These are phyloP conservation scores for Colletotrichum cereale DNA, from an alignment of 2,329 filamentous ascomycete genomes.

Conservation along the genomic window DNA sequence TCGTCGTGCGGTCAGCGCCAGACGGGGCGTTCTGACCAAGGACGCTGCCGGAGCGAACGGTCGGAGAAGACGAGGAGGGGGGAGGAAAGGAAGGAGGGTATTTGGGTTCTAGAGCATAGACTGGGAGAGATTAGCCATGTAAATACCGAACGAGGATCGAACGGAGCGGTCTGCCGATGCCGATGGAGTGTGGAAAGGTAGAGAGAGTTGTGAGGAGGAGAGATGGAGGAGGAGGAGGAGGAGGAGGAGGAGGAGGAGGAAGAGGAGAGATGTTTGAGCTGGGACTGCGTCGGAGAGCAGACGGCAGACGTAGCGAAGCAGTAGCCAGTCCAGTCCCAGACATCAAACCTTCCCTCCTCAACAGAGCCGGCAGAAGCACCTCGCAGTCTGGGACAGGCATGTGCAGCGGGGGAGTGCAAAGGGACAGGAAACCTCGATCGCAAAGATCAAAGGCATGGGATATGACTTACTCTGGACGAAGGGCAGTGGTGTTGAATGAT, in stretches of 20 bases:
- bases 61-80: constrained; percentile 26
- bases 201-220: constrained; percentile 17
- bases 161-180: constrained; percentile 8
- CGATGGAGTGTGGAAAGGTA: constrained; percentile 23
- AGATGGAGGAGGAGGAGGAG: constrained; percentile 20
- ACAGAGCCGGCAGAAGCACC: constrained; percentile 8
- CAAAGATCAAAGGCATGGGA: constrained; percentile 50
- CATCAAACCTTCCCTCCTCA: constrained; percentile 17
- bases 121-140: constrained; percentile 34
- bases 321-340: constrained; percentile 13
- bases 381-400: constrained; percentile 21
- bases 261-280: constrained; percentile 38
- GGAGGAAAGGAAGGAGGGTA: constrained; percentile 17
- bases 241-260: constrained; percentile 16
- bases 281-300: constrained; percentile 33
- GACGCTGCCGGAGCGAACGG: constrained; percentile 41
- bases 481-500: constrained; percentile 48
- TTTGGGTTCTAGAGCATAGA: constrained; percentile 32
- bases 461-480: constrained; percentile 54
- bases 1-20: constrained; percentile 39
- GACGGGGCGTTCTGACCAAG: constrained; percentile 38
- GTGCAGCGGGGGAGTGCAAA: constrained; percentile 36
- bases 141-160: constrained; percentile 7
- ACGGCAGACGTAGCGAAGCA: constrained; percentile 24
- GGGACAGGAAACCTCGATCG: constrained; percentile 50